phyloP scores from a whole-genome alignment of 2,329 filamentous ascomycete genomes.

The Aspergillus felis region DNA sequence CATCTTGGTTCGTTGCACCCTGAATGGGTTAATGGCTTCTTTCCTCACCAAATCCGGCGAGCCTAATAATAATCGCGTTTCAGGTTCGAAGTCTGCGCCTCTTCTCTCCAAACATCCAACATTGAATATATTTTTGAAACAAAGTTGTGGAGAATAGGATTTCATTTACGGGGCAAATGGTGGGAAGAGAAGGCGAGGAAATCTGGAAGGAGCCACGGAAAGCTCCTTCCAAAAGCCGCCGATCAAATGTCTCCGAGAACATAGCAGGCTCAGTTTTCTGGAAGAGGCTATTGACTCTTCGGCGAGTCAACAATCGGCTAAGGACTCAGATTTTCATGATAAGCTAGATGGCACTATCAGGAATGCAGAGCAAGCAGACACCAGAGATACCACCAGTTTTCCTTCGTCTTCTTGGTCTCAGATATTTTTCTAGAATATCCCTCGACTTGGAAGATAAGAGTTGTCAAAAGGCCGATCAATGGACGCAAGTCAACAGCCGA shows the following conservation, averaged over 20 bases:
- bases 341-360: not conserved
- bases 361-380: not conserved
- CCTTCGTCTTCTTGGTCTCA: not conserved
- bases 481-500: not conserved
- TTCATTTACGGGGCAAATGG: not conserved
- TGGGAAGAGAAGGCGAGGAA: not conserved
- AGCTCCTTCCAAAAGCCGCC: not conserved
- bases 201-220: not conserved
- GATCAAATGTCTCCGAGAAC: not conserved
- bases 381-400: not conserved
- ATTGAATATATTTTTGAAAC: conserved; percentile 1
- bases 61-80: conserved; percentile 11
- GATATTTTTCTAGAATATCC: not conserved
- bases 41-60: not conserved
- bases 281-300: conserved; percentile 1
- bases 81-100: conserved; percentile 5
- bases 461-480: not conserved
- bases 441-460: not conserved
- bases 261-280: not conserved
- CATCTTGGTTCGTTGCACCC: conserved; percentile 3
- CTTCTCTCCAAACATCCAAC: not conserved
- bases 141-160: not conserved
- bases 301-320: not conserved
- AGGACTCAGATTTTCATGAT: not conserved
- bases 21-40: not conserved